A percentile compares a stretch with the other conserved stretches of the same genome.
Evolutionary conservation across 768 basidiomycete genomes (phyloP).

Genomic region (Boletus rex-veris): DNA sequence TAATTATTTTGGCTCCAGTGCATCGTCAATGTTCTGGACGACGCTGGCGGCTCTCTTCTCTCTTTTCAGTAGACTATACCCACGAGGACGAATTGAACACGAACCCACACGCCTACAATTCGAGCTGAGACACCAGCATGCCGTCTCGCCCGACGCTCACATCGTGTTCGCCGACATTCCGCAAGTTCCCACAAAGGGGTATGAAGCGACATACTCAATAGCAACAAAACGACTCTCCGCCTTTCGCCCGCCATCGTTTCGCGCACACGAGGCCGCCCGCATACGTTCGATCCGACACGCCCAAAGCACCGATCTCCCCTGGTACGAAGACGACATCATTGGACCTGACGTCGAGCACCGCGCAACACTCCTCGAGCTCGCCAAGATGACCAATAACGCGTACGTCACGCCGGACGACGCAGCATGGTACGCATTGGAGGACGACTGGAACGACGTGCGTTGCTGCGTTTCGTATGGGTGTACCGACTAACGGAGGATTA

Average conservation of each 20-base stretch:
- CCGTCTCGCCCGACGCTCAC: constrained; percentile 44
- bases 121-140: constrained; percentile 61
- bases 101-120: constrained; percentile 37
- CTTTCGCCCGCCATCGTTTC: constrained; percentile 48
- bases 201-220: constrained; percentile 35
- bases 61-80: constrained; percentile 28
- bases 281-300: constrained; percentile 43
- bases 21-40: constrained; percentile 35
- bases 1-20: not conserved
- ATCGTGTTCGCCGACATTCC: constrained; percentile 55
- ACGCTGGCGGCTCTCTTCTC: constrained; percentile 47
- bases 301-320: constrained; percentile 47
- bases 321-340: constrained; percentile 72
- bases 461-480: not conserved
- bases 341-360: constrained; percentile 77
- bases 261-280: constrained; percentile 41
- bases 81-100: not conserved
- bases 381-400: constrained; percentile 95
- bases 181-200: constrained; percentile 9
- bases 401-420: constrained; percentile 62
- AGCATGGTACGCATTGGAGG: constrained; percentile 76
- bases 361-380: constrained; percentile 73
- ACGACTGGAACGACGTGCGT: constrained; percentile 57
- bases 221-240: constrained; percentile 36
- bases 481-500: not conserved